Percentiles rank a stretch among this genome's conserved stretches.
These are phyloP conservation scores for Neobulgaria alba DNA, from an alignment of 2,329 filamentous ascomycete species.

Conservation along the genomic window DNA sequence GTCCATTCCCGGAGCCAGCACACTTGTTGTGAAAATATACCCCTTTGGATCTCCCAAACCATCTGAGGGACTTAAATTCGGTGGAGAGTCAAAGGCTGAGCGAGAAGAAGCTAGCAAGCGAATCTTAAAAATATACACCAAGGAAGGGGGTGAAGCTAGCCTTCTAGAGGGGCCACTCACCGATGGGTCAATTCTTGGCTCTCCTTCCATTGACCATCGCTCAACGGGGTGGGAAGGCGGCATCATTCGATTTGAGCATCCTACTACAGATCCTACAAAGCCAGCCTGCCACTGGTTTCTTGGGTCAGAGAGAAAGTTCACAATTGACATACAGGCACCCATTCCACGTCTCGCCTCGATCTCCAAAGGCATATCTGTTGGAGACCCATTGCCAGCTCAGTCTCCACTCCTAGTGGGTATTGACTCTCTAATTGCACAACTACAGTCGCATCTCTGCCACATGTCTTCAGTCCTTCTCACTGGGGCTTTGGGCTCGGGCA, in stretches of 20 bases:
- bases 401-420: slow-evolving; percentile 70
- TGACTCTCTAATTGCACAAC: slow-evolving; percentile 62
- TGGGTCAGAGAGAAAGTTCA: slow-evolving; percentile 64
- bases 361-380: slow-evolving; percentile 36
- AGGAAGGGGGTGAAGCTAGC: slow-evolving; percentile 43
- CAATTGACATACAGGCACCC: slow-evolving; percentile 68
- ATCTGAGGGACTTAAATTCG: slow-evolving; percentile 68
- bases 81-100: slow-evolving; percentile 76
- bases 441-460: slow-evolving; percentile 70
- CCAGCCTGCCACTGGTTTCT: slow-evolving; percentile 60
- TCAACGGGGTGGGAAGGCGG: slow-evolving; percentile 71
- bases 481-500: slow-evolving; percentile 82
- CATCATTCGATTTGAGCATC: slow-evolving; percentile 67
- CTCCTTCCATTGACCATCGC: slow-evolving; percentile 43
- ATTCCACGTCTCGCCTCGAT: slow-evolving; percentile 57
- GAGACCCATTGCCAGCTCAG: slow-evolving; percentile 45
- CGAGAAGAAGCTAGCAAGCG: slow-evolving; percentile 67
- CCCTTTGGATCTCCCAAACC: slow-evolving; percentile 59
- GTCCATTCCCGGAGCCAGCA: slow-evolving; percentile 44
- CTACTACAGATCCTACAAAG: slow-evolving; percentile 37
- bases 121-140: slow-evolving; percentile 63
- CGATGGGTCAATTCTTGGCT: slow-evolving; percentile 70
- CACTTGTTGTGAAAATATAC: slow-evolving; percentile 61
- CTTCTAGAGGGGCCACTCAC: slow-evolving; percentile 79
- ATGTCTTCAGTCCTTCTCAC: slow-evolving; percentile 85